Percentiles rank a stretch among this genome's conserved stretches.
Conservation (phyloP, 2,329 filamentous ascomycete genomes). For the Fusarium paranaense region DNA sequence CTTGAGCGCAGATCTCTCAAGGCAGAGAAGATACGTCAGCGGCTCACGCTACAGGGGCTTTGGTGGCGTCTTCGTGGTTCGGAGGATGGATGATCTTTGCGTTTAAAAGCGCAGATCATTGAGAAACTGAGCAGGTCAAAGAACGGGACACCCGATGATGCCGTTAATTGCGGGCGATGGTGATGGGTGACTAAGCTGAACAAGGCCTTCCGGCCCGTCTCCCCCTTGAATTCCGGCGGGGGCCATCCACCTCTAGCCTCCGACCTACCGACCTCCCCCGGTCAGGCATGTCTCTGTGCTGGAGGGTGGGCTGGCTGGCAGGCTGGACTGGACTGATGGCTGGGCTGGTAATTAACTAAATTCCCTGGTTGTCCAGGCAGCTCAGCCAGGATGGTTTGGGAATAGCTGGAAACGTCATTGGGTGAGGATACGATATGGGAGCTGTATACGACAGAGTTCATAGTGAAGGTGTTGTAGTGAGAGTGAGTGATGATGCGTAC, state of each 20-base stretch:
- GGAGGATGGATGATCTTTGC: slow-evolving; percentile 1
- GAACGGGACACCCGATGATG: background rate
- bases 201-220: background rate
- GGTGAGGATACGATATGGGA: background rate
- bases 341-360: background rate
- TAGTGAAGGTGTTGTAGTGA: background rate
- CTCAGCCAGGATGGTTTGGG: background rate
- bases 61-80: slow-evolving; percentile 17
- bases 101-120: slow-evolving; percentile 2
- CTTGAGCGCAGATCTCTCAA: slow-evolving; percentile 7
- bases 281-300: background rate
- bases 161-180: background rate
- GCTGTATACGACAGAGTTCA: background rate
- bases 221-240: background rate
- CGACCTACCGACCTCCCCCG: background rate
- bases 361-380: background rate
- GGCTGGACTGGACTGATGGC: background rate
- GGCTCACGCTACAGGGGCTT: slow-evolving; percentile 19
- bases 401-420: slow-evolving; percentile 1
- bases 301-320: background rate
- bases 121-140: background rate
- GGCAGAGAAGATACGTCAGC: slow-evolving; percentile 26
- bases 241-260: background rate
- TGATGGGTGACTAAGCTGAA: background rate
- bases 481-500: slow-evolving; percentile 4